These are phyloP conservation scores for Naganishia randhawae DNA, from an alignment of 768 basidiomycete genomes.

Conservation along the genomic window DNA sequence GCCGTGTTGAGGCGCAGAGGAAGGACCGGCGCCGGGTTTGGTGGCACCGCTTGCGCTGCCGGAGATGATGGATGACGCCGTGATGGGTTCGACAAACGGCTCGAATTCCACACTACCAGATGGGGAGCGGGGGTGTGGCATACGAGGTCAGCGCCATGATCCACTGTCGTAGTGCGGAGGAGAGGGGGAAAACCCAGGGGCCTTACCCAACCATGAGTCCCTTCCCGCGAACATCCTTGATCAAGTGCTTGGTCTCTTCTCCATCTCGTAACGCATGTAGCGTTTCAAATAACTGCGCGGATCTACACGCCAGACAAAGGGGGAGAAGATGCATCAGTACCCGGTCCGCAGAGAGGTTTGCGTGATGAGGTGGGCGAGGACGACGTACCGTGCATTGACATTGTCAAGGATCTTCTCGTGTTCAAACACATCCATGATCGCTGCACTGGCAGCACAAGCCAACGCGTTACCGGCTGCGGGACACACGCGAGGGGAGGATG, in stretches of 20 bases:
- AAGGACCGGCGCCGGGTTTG: constrained; percentile 23
- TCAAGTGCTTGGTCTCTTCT: constrained; percentile 57
- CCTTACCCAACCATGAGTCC: constrained; percentile 75
- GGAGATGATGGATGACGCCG: constrained; percentile 54
- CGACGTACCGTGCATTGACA: constrained; percentile 63
- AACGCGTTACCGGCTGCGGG: constrained; percentile 75
- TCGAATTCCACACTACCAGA: constrained; percentile 36
- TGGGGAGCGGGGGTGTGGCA: neutral
- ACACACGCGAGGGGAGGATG: neutral
- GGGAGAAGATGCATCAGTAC: neutral
- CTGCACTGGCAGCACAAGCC: constrained; percentile 82
- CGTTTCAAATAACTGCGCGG: constrained; percentile 64
- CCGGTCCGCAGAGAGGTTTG: neutral
- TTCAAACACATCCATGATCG: constrained; percentile 70
- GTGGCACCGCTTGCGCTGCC: constrained; percentile 54
- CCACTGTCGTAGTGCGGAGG: too few species aligned
- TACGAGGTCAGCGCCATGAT: too few species aligned
- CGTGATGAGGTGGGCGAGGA: neutral
- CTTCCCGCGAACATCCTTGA: constrained; percentile 80
- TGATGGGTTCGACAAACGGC: constrained; percentile 28
- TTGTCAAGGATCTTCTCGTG: constrained; percentile 80
- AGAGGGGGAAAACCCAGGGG: constrained; percentile 57
- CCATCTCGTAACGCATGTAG: constrained; percentile 62
- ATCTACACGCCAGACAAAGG: constrained; percentile 53
- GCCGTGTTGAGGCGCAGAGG: constrained; percentile 44